Evolutionary conservation across 2,329 filamentous ascomycete species (phyloP).

Genomic region (Colletotrichum sp.): DNA sequence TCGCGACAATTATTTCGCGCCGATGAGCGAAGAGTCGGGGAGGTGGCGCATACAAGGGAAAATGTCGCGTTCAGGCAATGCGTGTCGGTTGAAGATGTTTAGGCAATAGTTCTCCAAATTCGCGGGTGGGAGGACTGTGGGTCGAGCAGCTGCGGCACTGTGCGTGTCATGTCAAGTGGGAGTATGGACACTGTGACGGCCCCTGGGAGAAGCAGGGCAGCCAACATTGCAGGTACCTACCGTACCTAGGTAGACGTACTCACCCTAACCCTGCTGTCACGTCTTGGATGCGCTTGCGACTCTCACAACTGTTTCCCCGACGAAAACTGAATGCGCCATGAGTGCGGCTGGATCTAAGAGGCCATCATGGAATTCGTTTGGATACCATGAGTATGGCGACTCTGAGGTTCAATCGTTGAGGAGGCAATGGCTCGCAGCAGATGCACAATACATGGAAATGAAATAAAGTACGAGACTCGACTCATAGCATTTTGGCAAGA

Average conservation of each 20-base stretch:
- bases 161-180: neutral
- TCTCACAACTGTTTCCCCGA: neutral
- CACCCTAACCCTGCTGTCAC: neutral
- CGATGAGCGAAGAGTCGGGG: constrained; percentile 13
- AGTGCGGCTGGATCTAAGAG: neutral
- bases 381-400: neutral
- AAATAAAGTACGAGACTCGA: neutral
- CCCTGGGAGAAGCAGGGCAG: neutral
- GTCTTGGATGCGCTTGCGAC: neutral
- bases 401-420: neutral
- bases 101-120: constrained; percentile 6
- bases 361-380: neutral
- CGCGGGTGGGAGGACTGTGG: constrained; percentile 9
- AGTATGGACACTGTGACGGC: neutral
- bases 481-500: neutral
- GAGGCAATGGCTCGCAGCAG: neutral
- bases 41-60: constrained; percentile 13
- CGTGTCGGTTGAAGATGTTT: constrained; percentile 14
- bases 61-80: constrained; percentile 11
- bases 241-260: neutral
- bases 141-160: neutral
- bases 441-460: neutral
- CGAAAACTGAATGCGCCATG: neutral
- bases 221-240: neutral
- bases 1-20: constrained; percentile 15